Evolutionary conservation across 352 stramenopile species (phyloP).

Genomic region (Phytophthora sp.): DNA sequence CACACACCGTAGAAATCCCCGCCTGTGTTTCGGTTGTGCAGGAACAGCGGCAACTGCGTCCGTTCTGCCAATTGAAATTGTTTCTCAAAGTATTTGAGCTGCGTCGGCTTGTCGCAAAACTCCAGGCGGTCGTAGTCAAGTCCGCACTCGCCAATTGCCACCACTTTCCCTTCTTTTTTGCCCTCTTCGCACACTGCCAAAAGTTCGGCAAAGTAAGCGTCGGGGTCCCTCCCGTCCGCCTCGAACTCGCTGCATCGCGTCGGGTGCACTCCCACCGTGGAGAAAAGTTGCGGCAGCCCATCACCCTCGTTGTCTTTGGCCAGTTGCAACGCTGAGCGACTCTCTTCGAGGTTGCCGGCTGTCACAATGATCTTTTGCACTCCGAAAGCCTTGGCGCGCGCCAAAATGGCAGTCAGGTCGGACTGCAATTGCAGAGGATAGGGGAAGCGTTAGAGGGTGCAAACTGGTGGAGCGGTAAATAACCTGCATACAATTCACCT

Average conservation of each 20-base stretch:
- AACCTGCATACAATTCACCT: constrained; percentile 36
- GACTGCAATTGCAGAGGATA: constrained; percentile 31
- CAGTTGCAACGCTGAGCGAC: constrained; percentile 40
- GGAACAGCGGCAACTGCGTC: constrained; percentile 93
- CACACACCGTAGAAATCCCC: constrained; percentile 90
- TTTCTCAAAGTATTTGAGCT: constrained; percentile 93
- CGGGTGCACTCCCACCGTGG: constrained; percentile 90
- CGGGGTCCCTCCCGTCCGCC: constrained; percentile 48
- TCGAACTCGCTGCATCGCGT: constrained; percentile 93
- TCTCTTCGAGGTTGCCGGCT: constrained; percentile 63
- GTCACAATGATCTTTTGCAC: constrained; percentile 94
- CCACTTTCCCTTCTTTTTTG: constrained; percentile 67
- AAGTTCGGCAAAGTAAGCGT: constrained; percentile 71
- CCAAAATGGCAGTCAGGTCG: constrained; percentile 89
- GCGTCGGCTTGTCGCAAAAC: constrained; percentile 92
- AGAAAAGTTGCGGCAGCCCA: constrained; percentile 48
- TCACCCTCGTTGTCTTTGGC: constrained; percentile 19
- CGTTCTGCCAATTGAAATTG: constrained; percentile 92
- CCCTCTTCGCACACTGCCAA: constrained; percentile 64
- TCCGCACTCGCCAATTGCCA: constrained; percentile 96
- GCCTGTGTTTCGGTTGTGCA: constrained; percentile 96
- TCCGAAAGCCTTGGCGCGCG: constrained; percentile 80
- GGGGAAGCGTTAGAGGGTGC: constrained; percentile 3
- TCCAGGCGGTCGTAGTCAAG: constrained; percentile 97
- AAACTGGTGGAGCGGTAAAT: background rate